Percentiles rank a stretch among this genome's conserved stretches.
These are phyloP conservation scores for Paramarasmius palmivorus DNA, from an alignment of 1,284 basidiomycete species.

Conservation along the genomic window DNA sequence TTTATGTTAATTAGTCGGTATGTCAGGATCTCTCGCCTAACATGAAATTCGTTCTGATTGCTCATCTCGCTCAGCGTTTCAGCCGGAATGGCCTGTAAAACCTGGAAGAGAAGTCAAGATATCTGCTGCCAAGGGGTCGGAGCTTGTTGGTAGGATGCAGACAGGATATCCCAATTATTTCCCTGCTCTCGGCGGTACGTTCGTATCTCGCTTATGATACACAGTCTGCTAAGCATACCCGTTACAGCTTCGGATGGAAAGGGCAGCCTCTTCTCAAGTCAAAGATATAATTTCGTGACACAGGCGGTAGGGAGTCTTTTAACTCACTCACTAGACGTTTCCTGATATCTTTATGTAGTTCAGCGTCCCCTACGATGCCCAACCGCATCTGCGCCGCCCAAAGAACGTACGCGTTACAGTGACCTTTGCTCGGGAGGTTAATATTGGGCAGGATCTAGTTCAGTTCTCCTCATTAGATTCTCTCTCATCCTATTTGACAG, in stretches of 20 bases:
- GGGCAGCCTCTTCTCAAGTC: slow-evolving; percentile 31
- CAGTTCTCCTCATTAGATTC: not conserved
- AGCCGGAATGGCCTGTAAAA: slow-evolving; percentile 6
- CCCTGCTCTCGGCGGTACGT: slow-evolving; percentile 25
- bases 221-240: not conserved
- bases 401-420: slow-evolving; percentile 22
- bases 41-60: slow-evolving; percentile 8
- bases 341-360: slow-evolving; percentile 22
- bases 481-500: not conserved
- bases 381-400: slow-evolving; percentile 6
- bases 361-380: slow-evolving; percentile 23
- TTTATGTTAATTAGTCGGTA: too few relatives aligned
- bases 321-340: not conserved
- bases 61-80: slow-evolving; percentile 11
- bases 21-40: slow-evolving; percentile 4
- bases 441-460: slow-evolving; percentile 19
- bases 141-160: slow-evolving; percentile 29
- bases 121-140: slow-evolving; percentile 24
- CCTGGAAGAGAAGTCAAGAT: slow-evolving; percentile 15
- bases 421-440: slow-evolving; percentile 22
- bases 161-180: slow-evolving; percentile 24
- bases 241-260: slow-evolving; percentile 33
- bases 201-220: not conserved
- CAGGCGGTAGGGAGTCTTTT: not conserved
- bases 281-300: slow-evolving; percentile 20